Base-by-base conservation (phyloP, 2,329 filamentous ascomycete genomes). In the Microdochium paspali region DNA sequence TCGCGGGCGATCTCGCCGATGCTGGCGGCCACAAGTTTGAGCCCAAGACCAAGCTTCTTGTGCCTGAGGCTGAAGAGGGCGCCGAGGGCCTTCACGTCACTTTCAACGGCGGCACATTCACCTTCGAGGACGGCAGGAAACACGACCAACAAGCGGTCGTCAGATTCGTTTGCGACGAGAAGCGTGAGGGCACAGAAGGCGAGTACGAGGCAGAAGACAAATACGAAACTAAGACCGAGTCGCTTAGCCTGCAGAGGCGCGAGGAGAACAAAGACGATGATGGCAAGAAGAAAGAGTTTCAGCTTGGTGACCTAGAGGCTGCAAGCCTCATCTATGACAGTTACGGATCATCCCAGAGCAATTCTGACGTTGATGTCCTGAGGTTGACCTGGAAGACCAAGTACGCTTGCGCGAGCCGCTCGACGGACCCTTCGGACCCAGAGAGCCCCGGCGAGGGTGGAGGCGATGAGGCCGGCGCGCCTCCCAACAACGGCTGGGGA, bases 361-460 rank as follows among this genome's bases (percentile, higher is more conserved):
- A 81, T 31, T 70, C 70, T 7, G 69, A 75, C 24, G 65, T 73
- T 1, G 78, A 80, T 50, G 77, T 88, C 10, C 66, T 97, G 53
- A 79, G 82, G 47, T 64, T 97, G 59, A 83, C 85, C 30, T 98
- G 91, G 91, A 72, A 77, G 61, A 96, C 91, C 13, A 89, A 91
- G 65, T 83, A 89, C 61, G 91, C 88, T 1, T 97, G 93, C 64
- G 83, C 89, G 60, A 71, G 68, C 24, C 53, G 53, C 31, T 52
- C 52, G 4, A 58, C 65, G 57, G 56, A 63, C 24, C 56, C 66
- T 46, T 59, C 61, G 45, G 64, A 64, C 23, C 35, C 24, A 66
- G 61, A 31, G 68, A 71, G 70, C 69, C 55, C 67, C 70, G 44
- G 67, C 72, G 15, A 70, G 68, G 69, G 72, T 21, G 26, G 23